A percentile compares a stretch with the other conserved stretches of the same genome.
Conservation (phyloP, 495 filamentous ascomycete genomes). For the Rostrohypoxylon terebratum region DNA sequence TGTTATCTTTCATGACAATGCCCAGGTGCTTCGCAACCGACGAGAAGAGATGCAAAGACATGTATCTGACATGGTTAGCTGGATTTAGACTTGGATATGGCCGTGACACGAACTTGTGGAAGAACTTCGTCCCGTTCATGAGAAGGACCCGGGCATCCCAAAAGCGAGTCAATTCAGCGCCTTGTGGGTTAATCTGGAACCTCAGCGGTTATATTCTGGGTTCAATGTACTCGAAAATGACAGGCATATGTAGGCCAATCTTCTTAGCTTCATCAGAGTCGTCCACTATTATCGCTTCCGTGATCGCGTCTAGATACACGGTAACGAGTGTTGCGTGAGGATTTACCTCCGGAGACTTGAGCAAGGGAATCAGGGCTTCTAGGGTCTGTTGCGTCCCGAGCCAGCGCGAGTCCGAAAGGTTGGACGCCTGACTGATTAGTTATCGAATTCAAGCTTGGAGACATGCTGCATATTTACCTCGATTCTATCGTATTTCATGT, state of each 20-base stretch:
- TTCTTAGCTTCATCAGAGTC: no score
- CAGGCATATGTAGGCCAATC: no score
- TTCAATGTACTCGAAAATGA: background rate
- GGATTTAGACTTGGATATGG: background rate
- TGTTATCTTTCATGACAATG: conserved; percentile 51
- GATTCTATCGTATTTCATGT: conserved; percentile 7
- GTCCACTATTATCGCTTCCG: background rate
- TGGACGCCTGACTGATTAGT: conserved; percentile 16
- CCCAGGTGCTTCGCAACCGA: background rate
- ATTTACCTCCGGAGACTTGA: conserved; percentile 38
- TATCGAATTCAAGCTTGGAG: background rate
- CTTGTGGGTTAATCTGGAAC: background rate
- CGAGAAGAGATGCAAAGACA: background rate
- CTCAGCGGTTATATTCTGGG: background rate
- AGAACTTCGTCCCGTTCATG: conserved; percentile 24
- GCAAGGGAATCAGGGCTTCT: conserved; percentile 37
- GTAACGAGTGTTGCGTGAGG: conserved; percentile 49
- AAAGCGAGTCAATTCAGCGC: conserved; percentile 16
- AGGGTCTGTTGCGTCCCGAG: conserved; percentile 18
- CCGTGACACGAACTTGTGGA: conserved; percentile 27
- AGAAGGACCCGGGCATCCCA: conserved; percentile 11
- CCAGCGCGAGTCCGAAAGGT: conserved; percentile 2
- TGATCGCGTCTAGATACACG: conserved; percentile 47
- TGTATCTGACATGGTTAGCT: conserved; percentile 1
- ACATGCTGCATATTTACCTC: conserved; percentile 10